Evolutionary conservation across 2,329 filamentous ascomycete genomes (phyloP).

Genomic region (Aspergillus pseudotamarii): DNA sequence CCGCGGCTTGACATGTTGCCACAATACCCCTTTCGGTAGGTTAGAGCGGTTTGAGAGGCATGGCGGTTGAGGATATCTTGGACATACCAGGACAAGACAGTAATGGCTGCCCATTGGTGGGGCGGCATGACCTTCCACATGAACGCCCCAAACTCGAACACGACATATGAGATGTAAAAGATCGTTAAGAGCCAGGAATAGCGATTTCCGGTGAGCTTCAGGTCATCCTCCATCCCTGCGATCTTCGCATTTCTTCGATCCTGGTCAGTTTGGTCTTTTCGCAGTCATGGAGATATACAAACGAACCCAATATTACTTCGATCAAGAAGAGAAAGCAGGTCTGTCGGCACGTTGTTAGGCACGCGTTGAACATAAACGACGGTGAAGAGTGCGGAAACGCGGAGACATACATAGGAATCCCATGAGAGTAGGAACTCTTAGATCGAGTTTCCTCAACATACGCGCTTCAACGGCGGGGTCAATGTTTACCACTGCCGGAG

Average conservation of each 20-base stretch:
- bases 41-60: constrained; percentile 18
- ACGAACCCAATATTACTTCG: constrained; percentile 54
- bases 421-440: constrained; percentile 37
- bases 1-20: constrained; percentile 50
- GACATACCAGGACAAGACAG: constrained; percentile 46
- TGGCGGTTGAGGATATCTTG: constrained; percentile 12
- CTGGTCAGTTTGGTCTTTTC: constrained; percentile 11
- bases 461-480: constrained; percentile 40
- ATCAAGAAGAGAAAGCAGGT: constrained; percentile 53
- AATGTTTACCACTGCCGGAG: constrained; percentile 23
- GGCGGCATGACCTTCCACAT: constrained; percentile 50
- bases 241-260: constrained; percentile 54
- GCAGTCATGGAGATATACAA: no score
- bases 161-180: constrained; percentile 55
- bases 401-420: constrained; percentile 42
- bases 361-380: constrained; percentile 3
- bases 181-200: constrained; percentile 57
- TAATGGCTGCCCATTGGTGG: constrained; percentile 47
- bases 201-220: constrained; percentile 49
- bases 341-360: constrained; percentile 26
- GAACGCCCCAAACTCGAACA: constrained; percentile 45
- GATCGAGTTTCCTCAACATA: constrained; percentile 42
- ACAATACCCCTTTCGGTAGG: constrained; percentile 45
- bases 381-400: not conserved
- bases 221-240: constrained; percentile 55